Evolutionary conservation across 805 yeast genomes (phyloP), one percentile per base, ranked within the genome.

Genomic region (Candida ascalaphidarum): DNA sequence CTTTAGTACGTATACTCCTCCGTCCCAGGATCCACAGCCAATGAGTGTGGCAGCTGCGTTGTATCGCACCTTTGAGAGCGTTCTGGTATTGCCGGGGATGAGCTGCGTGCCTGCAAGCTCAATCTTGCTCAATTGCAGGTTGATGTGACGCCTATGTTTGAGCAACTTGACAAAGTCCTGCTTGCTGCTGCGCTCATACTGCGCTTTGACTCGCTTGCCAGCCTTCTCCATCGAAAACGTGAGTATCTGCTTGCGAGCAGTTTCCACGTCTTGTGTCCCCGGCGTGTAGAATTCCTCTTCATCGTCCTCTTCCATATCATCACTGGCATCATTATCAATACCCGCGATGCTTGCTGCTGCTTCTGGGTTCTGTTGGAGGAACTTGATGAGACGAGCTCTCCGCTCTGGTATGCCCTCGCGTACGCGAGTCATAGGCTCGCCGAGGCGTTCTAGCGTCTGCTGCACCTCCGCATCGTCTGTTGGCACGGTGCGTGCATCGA

Each of bases 231-330:
- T 40, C 1, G 95, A 78, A 31, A 52, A 55, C 4, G 52, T 34
- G 0, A 85, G 68, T 1, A 88, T 60, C 2, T 39, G 34, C 21
- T 54, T 48, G 28, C 97, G 63, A 0, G 74, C 65, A 2, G 61
- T 55, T 6, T 65, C 53, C 7, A 88, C 50, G 5, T 62, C 70
- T 3, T 54, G 57, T 0, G 69, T 52, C 0, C 94, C 95, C 0
- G 94, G 94, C 0, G 95, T 85, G 44, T 75, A 85, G 44, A 81
- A 86, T 34, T 85, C 95, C 28, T 79, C 94, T 10, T 82, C 79
- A 7, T 74, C 78, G 1, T 65, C 76, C 3, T 58, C 72, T 1
- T 52, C 68, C 5, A 17, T 6, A 17, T 7, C 6, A 17, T 48
- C 61, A 2, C 42, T 55, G 3, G 38, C 52, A 3, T 34, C 54